phyloP scores from a whole-genome alignment of 2,329 filamentous ascomycete genomes.

The Colletotrichum cordylinicola region DNA sequence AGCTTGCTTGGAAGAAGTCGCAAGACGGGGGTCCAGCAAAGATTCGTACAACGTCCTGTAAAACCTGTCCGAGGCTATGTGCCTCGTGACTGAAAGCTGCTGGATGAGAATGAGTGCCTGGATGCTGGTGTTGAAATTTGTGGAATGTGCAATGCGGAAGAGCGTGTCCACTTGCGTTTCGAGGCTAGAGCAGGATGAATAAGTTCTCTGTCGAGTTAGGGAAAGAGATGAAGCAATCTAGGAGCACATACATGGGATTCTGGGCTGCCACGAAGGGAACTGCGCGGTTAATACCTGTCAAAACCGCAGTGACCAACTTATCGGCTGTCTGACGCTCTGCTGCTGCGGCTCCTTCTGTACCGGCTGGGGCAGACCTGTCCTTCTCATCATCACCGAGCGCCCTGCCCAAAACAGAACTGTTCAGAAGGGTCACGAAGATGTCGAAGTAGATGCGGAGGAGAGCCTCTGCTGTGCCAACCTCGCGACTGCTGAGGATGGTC shows the following conservation, averaged over 20 bases:
- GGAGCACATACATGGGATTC: conserved; percentile 66
- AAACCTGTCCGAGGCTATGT: conserved; percentile 86
- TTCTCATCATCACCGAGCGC: background rate
- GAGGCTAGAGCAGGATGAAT: conserved; percentile 54
- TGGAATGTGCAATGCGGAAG: conserved; percentile 95
- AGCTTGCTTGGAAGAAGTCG: conserved; percentile 91
- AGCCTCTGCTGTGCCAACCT: conserved; percentile 79
- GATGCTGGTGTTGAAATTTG: conserved; percentile 98
- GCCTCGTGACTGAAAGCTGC: conserved; percentile 82
- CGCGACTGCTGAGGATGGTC: conserved; percentile 86
- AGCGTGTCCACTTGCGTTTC: conserved; percentile 92
- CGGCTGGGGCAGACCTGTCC: background rate
- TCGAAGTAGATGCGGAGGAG: conserved; percentile 92
- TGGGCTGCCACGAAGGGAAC: conserved; percentile 90
- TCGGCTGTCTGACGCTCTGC: conserved; percentile 77
- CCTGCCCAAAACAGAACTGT: conserved; percentile 37
- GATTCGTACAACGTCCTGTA: conserved; percentile 97
- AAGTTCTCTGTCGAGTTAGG: background rate
- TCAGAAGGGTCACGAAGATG: conserved; percentile 83
- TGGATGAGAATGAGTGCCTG: conserved; percentile 95
- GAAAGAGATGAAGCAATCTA: conserved; percentile 28
- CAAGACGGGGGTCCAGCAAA: conserved; percentile 84
- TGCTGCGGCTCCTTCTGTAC: conserved; percentile 18
- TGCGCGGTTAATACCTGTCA: conserved; percentile 94
- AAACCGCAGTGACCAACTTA: conserved; percentile 88